phyloP scores from a whole-genome alignment of 2,329 filamentous ascomycete genomes.

The Chaetomium sp. region DNA sequence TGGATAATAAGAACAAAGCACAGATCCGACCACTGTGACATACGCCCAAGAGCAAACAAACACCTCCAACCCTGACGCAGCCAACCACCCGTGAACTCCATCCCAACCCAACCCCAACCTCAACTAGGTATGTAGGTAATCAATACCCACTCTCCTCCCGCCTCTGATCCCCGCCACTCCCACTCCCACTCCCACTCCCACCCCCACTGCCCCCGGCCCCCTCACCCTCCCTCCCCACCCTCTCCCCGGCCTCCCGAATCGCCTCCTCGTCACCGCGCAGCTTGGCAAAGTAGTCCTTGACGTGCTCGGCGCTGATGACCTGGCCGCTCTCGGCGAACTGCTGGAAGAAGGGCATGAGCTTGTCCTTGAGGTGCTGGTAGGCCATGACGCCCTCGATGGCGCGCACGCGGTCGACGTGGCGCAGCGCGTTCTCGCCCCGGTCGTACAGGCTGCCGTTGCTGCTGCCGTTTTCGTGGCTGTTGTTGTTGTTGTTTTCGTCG shows the following conservation, averaged over 20 bases:
- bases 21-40: not conserved
- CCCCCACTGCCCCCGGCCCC: slow-evolving; percentile 31
- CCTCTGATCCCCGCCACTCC: slow-evolving; percentile 44
- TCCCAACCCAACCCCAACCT: not conserved
- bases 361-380: slow-evolving; percentile 94
- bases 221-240: slow-evolving; percentile 59
- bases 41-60: not conserved
- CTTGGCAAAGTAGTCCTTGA: slow-evolving; percentile 95
- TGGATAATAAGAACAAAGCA: not conserved
- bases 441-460: slow-evolving; percentile 85
- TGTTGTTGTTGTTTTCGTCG: slow-evolving; percentile 56
- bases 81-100: not conserved
- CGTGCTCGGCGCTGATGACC: slow-evolving; percentile 89
- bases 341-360: slow-evolving; percentile 91
- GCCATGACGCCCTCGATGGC: slow-evolving; percentile 98
- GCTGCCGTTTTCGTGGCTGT: slow-evolving; percentile 54
- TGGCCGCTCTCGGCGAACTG: slow-evolving; percentile 90
- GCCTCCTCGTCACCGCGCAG: slow-evolving; percentile 82
- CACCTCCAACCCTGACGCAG: not conserved
- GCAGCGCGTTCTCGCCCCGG: slow-evolving; percentile 87
- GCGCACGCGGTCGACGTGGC: slow-evolving; percentile 86
- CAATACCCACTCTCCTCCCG: slow-evolving; percentile 13
- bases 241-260: slow-evolving; percentile 64
- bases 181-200: slow-evolving; percentile 34
- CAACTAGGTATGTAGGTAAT: not conserved